Evolutionary conservation across 2,329 filamentous ascomycete species (phyloP).

Genomic region (Botrytis porri): DNA sequence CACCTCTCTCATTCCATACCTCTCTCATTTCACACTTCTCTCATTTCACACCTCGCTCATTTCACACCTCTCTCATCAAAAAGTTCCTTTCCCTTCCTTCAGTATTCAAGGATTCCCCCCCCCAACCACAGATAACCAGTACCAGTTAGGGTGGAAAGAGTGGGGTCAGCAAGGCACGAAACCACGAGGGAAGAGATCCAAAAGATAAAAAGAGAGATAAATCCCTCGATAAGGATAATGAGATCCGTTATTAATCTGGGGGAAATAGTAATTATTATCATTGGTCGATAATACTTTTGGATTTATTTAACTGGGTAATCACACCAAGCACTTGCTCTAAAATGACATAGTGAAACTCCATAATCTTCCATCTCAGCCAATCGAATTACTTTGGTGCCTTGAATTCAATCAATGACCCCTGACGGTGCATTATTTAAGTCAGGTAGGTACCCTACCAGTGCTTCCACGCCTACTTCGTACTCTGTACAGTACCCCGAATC

Average conservation of each 20-base stretch:
- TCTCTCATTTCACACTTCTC: background rate
- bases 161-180: background rate
- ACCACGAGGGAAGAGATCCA: background rate
- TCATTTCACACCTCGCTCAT: background rate
- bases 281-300: background rate
- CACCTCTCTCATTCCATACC: no score
- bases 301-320: no score
- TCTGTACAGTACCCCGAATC: background rate
- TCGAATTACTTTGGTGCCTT: background rate
- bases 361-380: background rate
- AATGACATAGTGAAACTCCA: accelerated
- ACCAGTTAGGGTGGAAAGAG: background rate
- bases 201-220: background rate
- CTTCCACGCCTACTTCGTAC: no score
- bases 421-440: no score
- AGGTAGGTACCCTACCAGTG: no score
- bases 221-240: background rate
- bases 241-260: background rate
- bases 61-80: background rate
- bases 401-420: background rate
- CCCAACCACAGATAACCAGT: background rate
- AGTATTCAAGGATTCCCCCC: background rate
- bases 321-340: background rate
- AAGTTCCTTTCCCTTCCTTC: background rate
- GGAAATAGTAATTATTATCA: background rate